These are phyloP conservation scores for Lactifluus pinguis DNA, from an alignment of 768 basidiomycete species.

Conservation along the genomic window DNA sequence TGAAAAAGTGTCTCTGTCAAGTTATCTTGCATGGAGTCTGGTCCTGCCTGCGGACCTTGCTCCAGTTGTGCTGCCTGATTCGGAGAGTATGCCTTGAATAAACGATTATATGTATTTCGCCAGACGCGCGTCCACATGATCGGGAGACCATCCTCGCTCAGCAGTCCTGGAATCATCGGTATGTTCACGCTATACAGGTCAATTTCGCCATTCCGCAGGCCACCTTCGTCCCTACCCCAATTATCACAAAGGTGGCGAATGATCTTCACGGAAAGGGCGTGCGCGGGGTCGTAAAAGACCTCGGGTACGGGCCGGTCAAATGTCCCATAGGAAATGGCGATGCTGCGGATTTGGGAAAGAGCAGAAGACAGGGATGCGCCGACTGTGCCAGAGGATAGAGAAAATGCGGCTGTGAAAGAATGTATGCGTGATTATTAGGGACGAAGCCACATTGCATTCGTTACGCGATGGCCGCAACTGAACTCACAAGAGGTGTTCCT, in stretches of 20 bases:
- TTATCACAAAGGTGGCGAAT: constrained; percentile 69
- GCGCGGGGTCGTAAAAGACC: constrained; percentile 57
- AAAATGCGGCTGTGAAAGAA: constrained; percentile 56
- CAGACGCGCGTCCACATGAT: constrained; percentile 78
- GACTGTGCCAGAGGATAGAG: constrained; percentile 85
- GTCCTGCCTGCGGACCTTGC: constrained; percentile 32
- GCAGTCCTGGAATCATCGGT: constrained; percentile 62
- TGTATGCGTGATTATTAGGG: background rate
- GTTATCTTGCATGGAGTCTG: constrained; percentile 31
- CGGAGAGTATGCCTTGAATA: constrained; percentile 49
- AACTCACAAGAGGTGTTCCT: constrained; percentile 70
- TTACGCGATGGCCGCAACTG: constrained; percentile 19
- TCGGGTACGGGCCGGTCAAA: constrained; percentile 47
- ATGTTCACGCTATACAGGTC: constrained; percentile 86
- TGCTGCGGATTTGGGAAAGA: constrained; percentile 56
- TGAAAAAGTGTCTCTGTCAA: constrained; percentile 4
- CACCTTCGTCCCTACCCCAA: constrained; percentile 67
- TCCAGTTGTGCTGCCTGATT: constrained; percentile 19
- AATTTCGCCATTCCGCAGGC: constrained; percentile 52
- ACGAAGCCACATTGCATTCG: background rate
- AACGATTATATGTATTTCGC: constrained; percentile 74
- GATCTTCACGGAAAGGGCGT: constrained; percentile 57
- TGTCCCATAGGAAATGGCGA: constrained; percentile 85
- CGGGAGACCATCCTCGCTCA: constrained; percentile 50
- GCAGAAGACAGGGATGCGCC: constrained; percentile 83